Percentiles rank a stretch among this genome's conserved stretches.
These are phyloP conservation scores for Carex parvula DNA, from an alignment of 176 grass and related monocot genomes.

Conservation along the genomic window DNA sequence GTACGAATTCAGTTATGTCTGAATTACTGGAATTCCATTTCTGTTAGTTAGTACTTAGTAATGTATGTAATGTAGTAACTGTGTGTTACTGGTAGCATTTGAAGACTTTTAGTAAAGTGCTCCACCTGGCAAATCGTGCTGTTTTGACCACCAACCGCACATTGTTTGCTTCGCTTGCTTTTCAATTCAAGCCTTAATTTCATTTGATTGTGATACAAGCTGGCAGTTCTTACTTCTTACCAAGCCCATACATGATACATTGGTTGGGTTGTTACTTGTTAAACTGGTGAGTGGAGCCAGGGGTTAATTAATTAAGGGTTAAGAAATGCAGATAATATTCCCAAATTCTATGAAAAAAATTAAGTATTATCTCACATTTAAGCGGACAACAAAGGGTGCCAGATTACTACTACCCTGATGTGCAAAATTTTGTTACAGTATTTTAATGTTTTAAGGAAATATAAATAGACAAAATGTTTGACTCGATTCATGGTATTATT, in stretches of 20 bases:
- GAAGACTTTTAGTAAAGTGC: neutral
- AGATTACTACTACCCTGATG: neutral
- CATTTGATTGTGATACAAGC: neutral
- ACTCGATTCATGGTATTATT: neutral
- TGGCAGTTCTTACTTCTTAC: neutral
- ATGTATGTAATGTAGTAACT: neutral
- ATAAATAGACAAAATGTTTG: neutral
- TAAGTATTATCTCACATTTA: neutral
- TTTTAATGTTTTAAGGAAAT: neutral
- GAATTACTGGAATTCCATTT: neutral
- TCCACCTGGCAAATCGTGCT: neutral
- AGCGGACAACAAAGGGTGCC: neutral
- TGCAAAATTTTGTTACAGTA: neutral
- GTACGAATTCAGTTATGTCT: neutral
- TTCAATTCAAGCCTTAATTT: neutral
- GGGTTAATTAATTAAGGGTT: neutral
- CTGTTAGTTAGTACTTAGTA: neutral
- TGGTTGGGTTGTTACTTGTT: neutral
- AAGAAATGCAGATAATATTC: neutral
- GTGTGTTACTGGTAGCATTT: neutral
- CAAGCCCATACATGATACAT: neutral
- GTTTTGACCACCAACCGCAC: slow-evolving; percentile 4
- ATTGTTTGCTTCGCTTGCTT: slow-evolving; percentile 16
- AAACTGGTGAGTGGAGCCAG: neutral
- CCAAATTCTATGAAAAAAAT: slow-evolving; percentile 1